These are phyloP conservation scores for Elsinoe australis DNA, from an alignment of 2,329 filamentous ascomycete species.

Conservation along the genomic window DNA sequence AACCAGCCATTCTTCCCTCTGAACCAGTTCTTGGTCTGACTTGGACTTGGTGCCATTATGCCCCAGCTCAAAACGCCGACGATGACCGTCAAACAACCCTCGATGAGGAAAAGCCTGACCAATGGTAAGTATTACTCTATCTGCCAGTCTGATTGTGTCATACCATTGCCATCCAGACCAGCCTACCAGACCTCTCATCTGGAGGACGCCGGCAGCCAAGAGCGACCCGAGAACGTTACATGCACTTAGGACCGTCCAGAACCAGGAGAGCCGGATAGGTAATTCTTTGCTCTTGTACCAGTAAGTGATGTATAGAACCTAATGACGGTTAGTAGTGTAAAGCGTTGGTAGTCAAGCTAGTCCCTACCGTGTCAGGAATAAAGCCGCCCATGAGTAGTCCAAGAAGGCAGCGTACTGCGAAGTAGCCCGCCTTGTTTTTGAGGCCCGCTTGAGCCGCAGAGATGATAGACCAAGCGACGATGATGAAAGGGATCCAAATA, in stretches of 20 bases:
- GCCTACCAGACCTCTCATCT: slow-evolving; percentile 35
- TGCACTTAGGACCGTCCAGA: slow-evolving; percentile 60
- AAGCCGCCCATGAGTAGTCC: slow-evolving; percentile 45
- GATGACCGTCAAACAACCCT: slow-evolving; percentile 44
- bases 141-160: background rate
- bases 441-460: slow-evolving; percentile 27
- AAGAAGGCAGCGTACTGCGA: slow-evolving; percentile 37
- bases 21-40: slow-evolving; percentile 52
- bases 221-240: slow-evolving; percentile 51
- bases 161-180: slow-evolving; percentile 44
- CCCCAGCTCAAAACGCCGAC: slow-evolving; percentile 51
- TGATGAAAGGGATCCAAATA: slow-evolving; percentile 19
- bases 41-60: slow-evolving; percentile 56
- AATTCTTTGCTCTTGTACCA: slow-evolving; percentile 68
- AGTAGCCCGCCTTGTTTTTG: slow-evolving; percentile 35
- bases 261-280: slow-evolving; percentile 57
- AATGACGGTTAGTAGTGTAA: background rate
- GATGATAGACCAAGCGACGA: slow-evolving; percentile 21
- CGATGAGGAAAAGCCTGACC: slow-evolving; percentile 41
- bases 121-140: background rate
- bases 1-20: slow-evolving; percentile 59
- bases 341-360: background rate
- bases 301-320: slow-evolving; percentile 43
- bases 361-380: slow-evolving; percentile 46
- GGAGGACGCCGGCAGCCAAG: slow-evolving; percentile 48